Evolutionary conservation across 495 filamentous ascomycete genomes (phyloP).

Genomic region (Apiosordaria backusii): DNA sequence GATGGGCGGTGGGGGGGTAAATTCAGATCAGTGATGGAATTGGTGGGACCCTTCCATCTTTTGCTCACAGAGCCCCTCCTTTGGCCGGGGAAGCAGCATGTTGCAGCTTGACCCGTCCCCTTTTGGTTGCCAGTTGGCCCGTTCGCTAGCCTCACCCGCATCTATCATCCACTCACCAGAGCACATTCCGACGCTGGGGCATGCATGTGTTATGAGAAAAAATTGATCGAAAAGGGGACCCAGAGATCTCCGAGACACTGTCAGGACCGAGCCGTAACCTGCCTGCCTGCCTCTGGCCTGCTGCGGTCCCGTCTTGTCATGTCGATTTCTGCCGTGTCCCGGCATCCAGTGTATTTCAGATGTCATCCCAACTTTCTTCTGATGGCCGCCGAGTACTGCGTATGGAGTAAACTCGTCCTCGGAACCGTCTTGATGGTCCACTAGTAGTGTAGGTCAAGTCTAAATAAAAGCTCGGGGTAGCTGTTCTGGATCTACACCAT

Average conservation of each 20-base stretch:
- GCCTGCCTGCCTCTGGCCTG: background rate
- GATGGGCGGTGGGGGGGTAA: background rate
- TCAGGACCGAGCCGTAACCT: background rate
- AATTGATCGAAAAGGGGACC: conserved; percentile 5
- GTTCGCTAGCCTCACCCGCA: conserved; percentile 2
- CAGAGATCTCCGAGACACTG: conserved; percentile 16
- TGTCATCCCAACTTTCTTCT: conserved; percentile 3
- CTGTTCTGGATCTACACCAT: background rate
- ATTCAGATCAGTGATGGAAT: background rate
- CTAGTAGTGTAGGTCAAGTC: background rate
- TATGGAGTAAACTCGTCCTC: background rate
- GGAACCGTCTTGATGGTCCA: background rate
- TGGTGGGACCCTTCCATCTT: background rate
- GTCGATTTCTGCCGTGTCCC: conserved; percentile 4
- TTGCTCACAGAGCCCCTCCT: background rate
- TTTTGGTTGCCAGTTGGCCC: background rate
- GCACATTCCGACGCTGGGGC: conserved; percentile 1
- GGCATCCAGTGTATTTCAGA: background rate
- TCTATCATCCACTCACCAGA: background rate
- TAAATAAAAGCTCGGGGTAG: background rate
- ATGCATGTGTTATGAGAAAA: conserved; percentile 3
- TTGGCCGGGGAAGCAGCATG: background rate
- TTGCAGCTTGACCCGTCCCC: background rate
- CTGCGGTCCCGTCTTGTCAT: background rate
- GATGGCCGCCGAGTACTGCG: background rate